A percentile compares a stretch with the other conserved stretches of the same genome.
Evolutionary conservation across 768 basidiomycete species (phyloP).

Genomic region (Trametes cubensis): DNA sequence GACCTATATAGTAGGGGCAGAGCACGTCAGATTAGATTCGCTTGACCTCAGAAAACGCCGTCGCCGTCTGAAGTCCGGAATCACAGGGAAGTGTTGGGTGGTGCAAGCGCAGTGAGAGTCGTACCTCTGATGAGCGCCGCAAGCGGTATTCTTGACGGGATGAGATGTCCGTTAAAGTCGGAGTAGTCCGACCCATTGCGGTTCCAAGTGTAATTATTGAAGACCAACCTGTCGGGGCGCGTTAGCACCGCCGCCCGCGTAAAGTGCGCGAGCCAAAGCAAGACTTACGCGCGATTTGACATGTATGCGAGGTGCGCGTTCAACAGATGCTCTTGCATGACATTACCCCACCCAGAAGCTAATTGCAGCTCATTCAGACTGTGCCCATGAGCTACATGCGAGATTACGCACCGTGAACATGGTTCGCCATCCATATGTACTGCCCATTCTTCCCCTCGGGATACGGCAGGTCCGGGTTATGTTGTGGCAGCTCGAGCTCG

Average conservation of each 20-base stretch:
- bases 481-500: constrained; percentile 36
- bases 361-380: not conserved
- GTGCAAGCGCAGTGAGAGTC: constrained; percentile 12
- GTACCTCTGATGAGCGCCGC: constrained; percentile 55
- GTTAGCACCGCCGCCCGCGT: not conserved
- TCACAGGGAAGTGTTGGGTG: too few species aligned
- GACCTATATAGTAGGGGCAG: constrained; percentile 36
- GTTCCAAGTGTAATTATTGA: constrained; percentile 62
- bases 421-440: constrained; percentile 28
- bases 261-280: not conserved
- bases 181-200: constrained; percentile 45
- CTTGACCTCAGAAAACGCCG: not conserved
- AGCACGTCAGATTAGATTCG: not conserved
- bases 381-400: not conserved
- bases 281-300: constrained; percentile 51
- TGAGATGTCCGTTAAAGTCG: constrained; percentile 50
- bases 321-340: constrained; percentile 58
- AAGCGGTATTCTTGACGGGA: constrained; percentile 58
- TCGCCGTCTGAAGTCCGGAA: not conserved
- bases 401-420: constrained; percentile 26
- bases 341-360: constrained; percentile 66
- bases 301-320: constrained; percentile 52
- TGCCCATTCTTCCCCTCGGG: constrained; percentile 31
- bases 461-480: constrained; percentile 31
- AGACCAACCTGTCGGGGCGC: constrained; percentile 43